These are phyloP conservation scores for Uronychia setigera DNA, from an alignment of 73 alveolate genomes.

Conservation along the genomic window DNA sequence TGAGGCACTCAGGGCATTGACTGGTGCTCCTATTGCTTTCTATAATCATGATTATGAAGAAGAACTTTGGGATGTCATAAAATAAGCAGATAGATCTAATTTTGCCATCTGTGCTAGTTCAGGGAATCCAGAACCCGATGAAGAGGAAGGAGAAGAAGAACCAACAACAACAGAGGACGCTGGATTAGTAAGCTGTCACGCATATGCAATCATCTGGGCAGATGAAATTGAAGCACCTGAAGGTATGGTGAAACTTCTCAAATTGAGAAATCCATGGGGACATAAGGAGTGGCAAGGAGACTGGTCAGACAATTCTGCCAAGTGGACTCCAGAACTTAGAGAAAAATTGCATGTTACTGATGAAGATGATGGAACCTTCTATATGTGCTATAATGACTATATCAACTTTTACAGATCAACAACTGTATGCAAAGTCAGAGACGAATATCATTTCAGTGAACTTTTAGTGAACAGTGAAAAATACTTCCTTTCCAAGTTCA, in stretches of 20 bases:
- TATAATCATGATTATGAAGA: slow-evolving; percentile 71
- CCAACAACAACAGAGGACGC: slow-evolving; percentile 37
- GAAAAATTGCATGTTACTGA: slow-evolving; percentile 72
- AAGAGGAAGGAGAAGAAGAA: not conserved
- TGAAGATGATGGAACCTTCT: slow-evolving; percentile 92
- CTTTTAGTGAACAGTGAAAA: not conserved
- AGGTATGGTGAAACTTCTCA: slow-evolving; percentile 67
- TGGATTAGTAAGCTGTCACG: slow-evolving; percentile 94
- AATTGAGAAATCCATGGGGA: slow-evolving; percentile 98
- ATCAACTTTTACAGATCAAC: slow-evolving; percentile 59
- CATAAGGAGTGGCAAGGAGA: slow-evolving; percentile 95
- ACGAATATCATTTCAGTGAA: slow-evolving; percentile 1
- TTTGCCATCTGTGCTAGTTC: slow-evolving; percentile 86
- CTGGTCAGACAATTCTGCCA: slow-evolving; percentile 92
- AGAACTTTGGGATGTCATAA: slow-evolving; percentile 75
- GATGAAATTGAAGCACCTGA: slow-evolving; percentile 73
- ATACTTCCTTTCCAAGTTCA: not conserved
- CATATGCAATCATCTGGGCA: slow-evolving; percentile 89
- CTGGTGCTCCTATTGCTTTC: slow-evolving; percentile 96
- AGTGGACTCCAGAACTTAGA: slow-evolving; percentile 94
- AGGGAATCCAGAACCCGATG: slow-evolving; percentile 37
- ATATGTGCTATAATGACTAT: slow-evolving; percentile 75
- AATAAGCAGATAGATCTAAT: slow-evolving; percentile 69
- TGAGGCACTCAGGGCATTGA: slow-evolving; percentile 92
- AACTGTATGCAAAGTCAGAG: slow-evolving; percentile 58